These are phyloP conservation scores for Rhodomyrtus psidioides DNA, from an alignment of 441 rosid genomes.

Conservation along the genomic window DNA sequence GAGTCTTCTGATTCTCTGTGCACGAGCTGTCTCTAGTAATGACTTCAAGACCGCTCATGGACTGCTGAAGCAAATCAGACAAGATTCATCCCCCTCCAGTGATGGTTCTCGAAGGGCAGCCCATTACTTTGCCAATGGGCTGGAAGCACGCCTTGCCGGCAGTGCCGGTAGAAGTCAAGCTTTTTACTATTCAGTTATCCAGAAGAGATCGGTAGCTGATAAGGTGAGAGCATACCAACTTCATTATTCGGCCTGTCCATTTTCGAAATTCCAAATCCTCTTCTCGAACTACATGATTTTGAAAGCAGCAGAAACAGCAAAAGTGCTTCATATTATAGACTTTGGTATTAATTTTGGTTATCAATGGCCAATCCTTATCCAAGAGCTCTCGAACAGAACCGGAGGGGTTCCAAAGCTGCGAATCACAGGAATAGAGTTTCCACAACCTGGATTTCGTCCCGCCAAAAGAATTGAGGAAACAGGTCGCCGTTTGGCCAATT, in stretches of 20 bases:
- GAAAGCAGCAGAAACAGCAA: not conserved
- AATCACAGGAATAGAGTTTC: constrained; percentile 77
- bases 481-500: constrained; percentile 54
- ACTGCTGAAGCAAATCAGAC: not conserved
- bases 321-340: constrained; percentile 9
- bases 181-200: not conserved
- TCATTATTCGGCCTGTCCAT: not conserved
- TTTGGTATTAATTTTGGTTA: constrained; percentile 12
- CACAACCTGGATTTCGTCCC: constrained; percentile 60
- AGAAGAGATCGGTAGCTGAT: not conserved
- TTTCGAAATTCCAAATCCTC: not conserved
- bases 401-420: constrained; percentile 49
- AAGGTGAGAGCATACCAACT: not conserved
- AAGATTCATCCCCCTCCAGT: not conserved
- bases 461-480: constrained; percentile 56
- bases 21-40: not conserved
- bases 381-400: constrained; percentile 2
- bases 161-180: not conserved
- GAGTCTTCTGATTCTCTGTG: not conserved
- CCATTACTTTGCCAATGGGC: not conserved
- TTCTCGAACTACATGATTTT: not conserved
- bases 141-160: not conserved
- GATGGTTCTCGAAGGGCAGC: not conserved
- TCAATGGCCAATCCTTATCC: constrained; percentile 18
- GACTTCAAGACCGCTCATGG: not conserved